A percentile compares a stretch with the other conserved stretches of the same genome.
These are phyloP conservation scores for Pleurotus platypus DNA, from an alignment of 768 basidiomycete genomes.

Conservation along the genomic window DNA sequence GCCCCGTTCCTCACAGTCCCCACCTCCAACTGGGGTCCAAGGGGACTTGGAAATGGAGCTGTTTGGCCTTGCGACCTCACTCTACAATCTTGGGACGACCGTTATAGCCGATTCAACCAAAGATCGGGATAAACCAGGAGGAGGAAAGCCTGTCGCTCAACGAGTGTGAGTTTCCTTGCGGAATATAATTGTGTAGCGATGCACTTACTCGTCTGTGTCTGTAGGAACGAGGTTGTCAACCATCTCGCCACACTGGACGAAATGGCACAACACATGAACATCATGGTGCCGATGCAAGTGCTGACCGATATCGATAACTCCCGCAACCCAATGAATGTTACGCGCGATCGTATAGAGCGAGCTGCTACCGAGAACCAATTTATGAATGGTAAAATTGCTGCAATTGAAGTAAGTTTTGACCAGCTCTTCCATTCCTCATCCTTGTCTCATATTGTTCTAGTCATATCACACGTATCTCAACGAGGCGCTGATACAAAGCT, in stretches of 20 bases:
- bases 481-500: slow-evolving; percentile 68
- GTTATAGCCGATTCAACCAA: slow-evolving; percentile 82
- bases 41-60: slow-evolving; percentile 77
- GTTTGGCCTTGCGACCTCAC: slow-evolving; percentile 68
- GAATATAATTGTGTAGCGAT: background rate
- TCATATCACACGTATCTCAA: slow-evolving; percentile 67
- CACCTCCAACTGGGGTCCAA: slow-evolving; percentile 62
- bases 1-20: slow-evolving; percentile 71
- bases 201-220: background rate
- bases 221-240: slow-evolving; percentile 70
- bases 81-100: slow-evolving; percentile 81
- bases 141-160: slow-evolving; percentile 73
- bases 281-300: slow-evolving; percentile 74
- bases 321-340: slow-evolving; percentile 78
- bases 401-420: slow-evolving; percentile 56
- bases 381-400: slow-evolving; percentile 85
- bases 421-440: background rate
- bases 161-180: slow-evolving; percentile 51
- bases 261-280: slow-evolving; percentile 56
- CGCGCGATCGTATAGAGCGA: slow-evolving; percentile 75
- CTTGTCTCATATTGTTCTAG: slow-evolving; percentile 28
- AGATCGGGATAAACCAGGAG: slow-evolving; percentile 67
- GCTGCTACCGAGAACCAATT: slow-evolving; percentile 89
- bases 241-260: slow-evolving; percentile 68
- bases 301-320: slow-evolving; percentile 76